Percentiles rank a stretch among this genome's conserved stretches.
phyloP scores from a whole-genome alignment of 78 protist species.

The Planoprotostelium fungivorum region DNA sequence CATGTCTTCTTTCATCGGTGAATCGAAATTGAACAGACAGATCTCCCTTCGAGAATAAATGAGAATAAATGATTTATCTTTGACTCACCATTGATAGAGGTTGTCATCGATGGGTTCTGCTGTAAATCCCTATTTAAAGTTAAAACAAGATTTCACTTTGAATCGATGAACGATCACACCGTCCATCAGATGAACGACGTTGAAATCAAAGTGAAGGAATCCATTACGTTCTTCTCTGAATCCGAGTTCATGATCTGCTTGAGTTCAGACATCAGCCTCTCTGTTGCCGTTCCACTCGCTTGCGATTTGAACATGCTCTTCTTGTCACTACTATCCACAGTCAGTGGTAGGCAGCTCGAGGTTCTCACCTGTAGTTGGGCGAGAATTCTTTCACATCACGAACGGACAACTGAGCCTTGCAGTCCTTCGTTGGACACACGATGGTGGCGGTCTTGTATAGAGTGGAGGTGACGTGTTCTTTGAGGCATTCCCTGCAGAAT shows the following conservation, averaged over 20 bases:
- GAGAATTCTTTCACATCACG: not conserved
- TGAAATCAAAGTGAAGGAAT: not conserved
- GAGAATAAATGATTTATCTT: not conserved
- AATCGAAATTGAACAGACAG: not conserved
- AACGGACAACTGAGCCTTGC: not conserved
- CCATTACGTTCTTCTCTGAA: not conserved
- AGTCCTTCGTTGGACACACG: not conserved
- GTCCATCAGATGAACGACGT: not conserved
- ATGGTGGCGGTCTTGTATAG: not conserved
- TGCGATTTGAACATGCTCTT: not conserved
- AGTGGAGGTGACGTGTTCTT: not conserved
- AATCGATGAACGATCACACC: not conserved
- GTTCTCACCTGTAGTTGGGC: not conserved
- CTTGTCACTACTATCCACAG: too few relatives aligned
- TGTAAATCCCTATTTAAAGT: constrained; percentile 1
- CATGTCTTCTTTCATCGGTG: not conserved
- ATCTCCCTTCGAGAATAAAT: too few relatives aligned
- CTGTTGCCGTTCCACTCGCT: not conserved
- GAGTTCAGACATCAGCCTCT: constrained; percentile 3
- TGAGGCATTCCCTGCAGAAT: not conserved
- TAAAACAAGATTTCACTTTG: not conserved
- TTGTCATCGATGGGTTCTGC: constrained; percentile 15
- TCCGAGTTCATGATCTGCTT: not conserved
- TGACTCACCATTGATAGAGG: constrained; percentile 7
- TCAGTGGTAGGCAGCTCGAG: not conserved